Evolutionary conservation across 169 alveolate genomes (phyloP).

Genomic region (Plasmodium coatneyi): DNA sequence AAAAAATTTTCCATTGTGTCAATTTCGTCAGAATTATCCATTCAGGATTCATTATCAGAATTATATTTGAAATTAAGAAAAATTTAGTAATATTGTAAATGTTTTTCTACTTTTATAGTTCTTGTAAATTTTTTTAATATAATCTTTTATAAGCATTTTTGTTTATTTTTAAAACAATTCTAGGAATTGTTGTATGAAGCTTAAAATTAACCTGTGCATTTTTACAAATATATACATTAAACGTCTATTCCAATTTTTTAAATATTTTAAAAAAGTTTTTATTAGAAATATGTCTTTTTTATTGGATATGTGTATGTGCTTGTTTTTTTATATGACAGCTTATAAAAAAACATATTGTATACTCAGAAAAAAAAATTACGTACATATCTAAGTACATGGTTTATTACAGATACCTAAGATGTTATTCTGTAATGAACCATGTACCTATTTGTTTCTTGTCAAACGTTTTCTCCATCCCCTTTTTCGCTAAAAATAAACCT

Average conservation of each 20-base stretch:
- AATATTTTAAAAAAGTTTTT: conserved; percentile 1
- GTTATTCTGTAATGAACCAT: conserved; percentile 16
- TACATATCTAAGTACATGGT: background rate
- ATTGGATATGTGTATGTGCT: conserved; percentile 2
- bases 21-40: conserved; percentile 14
- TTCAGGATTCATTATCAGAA: conserved; percentile 21
- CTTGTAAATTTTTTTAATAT: conserved; percentile 23
- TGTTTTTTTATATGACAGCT: background rate
- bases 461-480: background rate
- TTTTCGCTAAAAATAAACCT: background rate
- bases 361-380: conserved; percentile 5
- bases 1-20: background rate
- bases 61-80: conserved; percentile 23
- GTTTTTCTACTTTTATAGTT: background rate
- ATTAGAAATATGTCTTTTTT: background rate
- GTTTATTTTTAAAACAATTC: conserved; percentile 25
- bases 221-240: conserved; percentile 8
- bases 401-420: background rate
- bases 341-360: background rate
- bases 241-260: background rate
- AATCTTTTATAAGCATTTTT: background rate
- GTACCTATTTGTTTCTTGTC: background rate
- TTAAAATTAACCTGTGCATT: conserved; percentile 11
- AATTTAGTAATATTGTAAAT: conserved; percentile 33
- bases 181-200: conserved; percentile 6